Evolutionary conservation across 2,329 filamentous ascomycete genomes (phyloP).

Genomic region (Dothistroma septosporum): DNA sequence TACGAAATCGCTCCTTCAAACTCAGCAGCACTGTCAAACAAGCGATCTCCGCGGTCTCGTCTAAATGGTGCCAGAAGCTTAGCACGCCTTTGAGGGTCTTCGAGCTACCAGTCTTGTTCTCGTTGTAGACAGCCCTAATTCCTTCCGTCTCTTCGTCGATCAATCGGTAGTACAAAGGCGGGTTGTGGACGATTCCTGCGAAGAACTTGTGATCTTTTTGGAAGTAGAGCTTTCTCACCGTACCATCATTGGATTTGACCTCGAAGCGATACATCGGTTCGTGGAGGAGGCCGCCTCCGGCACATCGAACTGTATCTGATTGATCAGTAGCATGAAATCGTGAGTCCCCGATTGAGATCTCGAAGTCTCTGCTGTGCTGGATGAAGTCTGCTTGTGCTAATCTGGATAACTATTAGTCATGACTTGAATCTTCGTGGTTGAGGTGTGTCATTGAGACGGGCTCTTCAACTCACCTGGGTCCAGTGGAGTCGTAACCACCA

Average conservation of each 20-base stretch:
- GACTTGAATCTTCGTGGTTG: too few relatives aligned
- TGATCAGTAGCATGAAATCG: slow-evolving; percentile 16
- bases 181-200: slow-evolving; percentile 2
- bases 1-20: background rate
- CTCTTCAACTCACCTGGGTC: slow-evolving; percentile 10
- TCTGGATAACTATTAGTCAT: slow-evolving; percentile 19
- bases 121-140: slow-evolving; percentile 20
- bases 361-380: slow-evolving; percentile 13
- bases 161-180: slow-evolving; percentile 17
- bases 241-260: background rate
- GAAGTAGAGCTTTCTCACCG: slow-evolving; percentile 14
- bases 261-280: slow-evolving; percentile 15
- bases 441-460: too few relatives aligned
- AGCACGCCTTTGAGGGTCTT: slow-evolving; percentile 15
- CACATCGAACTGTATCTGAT: slow-evolving; percentile 15
- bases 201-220: slow-evolving; percentile 17
- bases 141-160: slow-evolving; percentile 14
- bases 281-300: slow-evolving; percentile 11
- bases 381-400: slow-evolving; percentile 18
- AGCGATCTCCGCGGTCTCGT: slow-evolving; percentile 12
- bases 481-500: slow-evolving; percentile 20
- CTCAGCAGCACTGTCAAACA: slow-evolving; percentile 18
- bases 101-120: slow-evolving; percentile 7
- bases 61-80: slow-evolving; percentile 5
- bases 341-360: slow-evolving; percentile 18